phyloP scores from a whole-genome alignment of 2,329 filamentous ascomycete genomes.

The Aspergillus niger region DNA sequence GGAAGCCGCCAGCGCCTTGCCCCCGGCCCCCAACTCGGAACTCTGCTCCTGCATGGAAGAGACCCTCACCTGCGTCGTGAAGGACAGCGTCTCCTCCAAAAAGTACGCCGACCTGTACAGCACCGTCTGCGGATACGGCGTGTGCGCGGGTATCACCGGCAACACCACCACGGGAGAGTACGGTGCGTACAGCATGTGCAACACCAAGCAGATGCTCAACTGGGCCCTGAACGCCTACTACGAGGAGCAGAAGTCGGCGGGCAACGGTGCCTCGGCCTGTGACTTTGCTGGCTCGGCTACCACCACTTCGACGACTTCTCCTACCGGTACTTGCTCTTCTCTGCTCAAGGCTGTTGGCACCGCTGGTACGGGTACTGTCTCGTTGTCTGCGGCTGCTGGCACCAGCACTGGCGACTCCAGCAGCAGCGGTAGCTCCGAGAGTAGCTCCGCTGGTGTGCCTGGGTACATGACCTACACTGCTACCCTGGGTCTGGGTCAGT shows the following conservation, averaged over 20 bases:
- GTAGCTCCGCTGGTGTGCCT: constrained; percentile 31
- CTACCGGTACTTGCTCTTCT: constrained; percentile 37
- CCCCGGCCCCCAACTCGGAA: constrained; percentile 73
- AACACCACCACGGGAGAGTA: constrained; percentile 45
- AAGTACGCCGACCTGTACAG: constrained; percentile 70
- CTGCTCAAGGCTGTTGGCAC: constrained; percentile 43
- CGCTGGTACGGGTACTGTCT: constrained; percentile 41
- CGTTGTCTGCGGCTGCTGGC: constrained; percentile 34
- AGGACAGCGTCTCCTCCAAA: constrained; percentile 56
- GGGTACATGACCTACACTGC: constrained; percentile 22
- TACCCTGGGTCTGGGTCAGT: constrained; percentile 37
- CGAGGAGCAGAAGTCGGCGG: constrained; percentile 35
- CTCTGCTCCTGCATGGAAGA: constrained; percentile 84
- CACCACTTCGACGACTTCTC: constrained; percentile 33
- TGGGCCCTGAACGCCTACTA: constrained; percentile 49
- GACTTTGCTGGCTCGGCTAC: constrained; percentile 46
- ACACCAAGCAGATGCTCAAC: constrained; percentile 42
- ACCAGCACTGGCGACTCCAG: constrained; percentile 18
- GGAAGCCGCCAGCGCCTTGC: constrained; percentile 67
- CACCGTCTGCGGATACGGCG: constrained; percentile 43
- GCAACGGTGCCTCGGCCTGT: constrained; percentile 41
- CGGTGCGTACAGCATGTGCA: constrained; percentile 50
- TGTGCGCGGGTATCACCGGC: constrained; percentile 44
- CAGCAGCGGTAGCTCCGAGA: constrained; percentile 24
- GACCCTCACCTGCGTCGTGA: constrained; percentile 68